These are phyloP conservation scores for Euphorbia celastroides DNA, from an alignment of 441 rosid species.

Conservation along the genomic window DNA sequence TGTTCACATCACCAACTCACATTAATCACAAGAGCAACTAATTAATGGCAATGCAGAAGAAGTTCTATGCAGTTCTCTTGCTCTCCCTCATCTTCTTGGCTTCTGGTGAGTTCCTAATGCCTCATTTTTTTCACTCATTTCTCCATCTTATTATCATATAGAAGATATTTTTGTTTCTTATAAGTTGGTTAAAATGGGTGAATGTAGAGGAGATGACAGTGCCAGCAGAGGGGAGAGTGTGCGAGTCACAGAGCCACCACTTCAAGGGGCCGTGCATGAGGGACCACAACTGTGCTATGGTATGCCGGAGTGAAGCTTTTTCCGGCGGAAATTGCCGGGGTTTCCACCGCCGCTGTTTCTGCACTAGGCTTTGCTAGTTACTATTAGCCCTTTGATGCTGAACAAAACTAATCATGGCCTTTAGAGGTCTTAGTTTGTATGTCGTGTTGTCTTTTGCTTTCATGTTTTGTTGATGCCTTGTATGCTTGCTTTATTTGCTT, in stretches of 20 bases:
- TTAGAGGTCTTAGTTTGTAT: neutral
- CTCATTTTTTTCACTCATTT: neutral
- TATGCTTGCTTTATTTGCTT: too few species aligned
- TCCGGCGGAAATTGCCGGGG: conserved; percentile 47
- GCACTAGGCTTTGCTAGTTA: conserved; percentile 32
- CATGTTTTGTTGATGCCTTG: too few species aligned
- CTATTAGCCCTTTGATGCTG: too few species aligned
- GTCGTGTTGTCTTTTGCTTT: too few species aligned
- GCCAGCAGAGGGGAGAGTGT: conserved; percentile 42
- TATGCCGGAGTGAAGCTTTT: conserved; percentile 47
- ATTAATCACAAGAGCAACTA: too few species aligned
- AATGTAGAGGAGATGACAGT: conserved; percentile 30
- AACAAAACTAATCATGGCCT: too few species aligned
- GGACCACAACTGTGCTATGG: conserved; percentile 45
- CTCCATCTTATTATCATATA: neutral
- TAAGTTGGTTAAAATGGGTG: neutral
- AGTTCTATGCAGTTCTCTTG: conserved; percentile 23
- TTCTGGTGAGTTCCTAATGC: conserved; percentile 29
- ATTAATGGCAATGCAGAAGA: conserved; percentile 25
- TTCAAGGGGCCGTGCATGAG: conserved; percentile 36
- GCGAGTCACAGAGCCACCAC: conserved; percentile 52
- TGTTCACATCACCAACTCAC: neutral
- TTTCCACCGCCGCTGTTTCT: conserved; percentile 51
- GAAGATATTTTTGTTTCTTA: neutral
- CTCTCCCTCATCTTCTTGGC: conserved; percentile 37